Evolutionary conservation across 768 basidiomycete species (phyloP).

Genomic region (Trametes maxima): DNA sequence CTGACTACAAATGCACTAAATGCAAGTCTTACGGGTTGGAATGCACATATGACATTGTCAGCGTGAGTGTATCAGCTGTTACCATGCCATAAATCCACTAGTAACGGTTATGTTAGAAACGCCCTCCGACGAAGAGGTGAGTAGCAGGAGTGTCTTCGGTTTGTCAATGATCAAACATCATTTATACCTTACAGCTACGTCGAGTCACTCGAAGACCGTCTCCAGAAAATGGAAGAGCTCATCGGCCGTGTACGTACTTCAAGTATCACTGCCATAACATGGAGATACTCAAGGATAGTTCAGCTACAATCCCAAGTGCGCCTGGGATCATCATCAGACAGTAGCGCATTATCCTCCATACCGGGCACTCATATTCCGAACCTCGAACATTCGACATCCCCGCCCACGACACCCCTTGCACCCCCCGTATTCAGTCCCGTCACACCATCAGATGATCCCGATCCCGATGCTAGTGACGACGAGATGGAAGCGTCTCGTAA

Average conservation of each 20-base stretch:
- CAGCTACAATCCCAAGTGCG: not conserved
- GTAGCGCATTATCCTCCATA: no score
- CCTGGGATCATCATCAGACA: no score
- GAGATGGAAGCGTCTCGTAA: slow-evolving; percentile 12
- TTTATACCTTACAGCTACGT: slow-evolving; percentile 19
- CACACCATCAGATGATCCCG: not conserved
- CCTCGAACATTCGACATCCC: not conserved
- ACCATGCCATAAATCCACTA: no score
- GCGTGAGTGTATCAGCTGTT: not conserved
- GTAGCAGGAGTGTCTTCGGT: not conserved
- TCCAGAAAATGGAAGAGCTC: slow-evolving; percentile 26
- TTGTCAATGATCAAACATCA: not conserved
- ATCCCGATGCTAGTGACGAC: slow-evolving; percentile 24
- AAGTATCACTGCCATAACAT: no score
- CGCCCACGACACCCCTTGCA: not conserved
- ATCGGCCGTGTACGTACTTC: slow-evolving; percentile 18
- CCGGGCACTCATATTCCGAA: not conserved
- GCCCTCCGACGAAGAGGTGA: not conserved
- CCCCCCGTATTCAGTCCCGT: not conserved
- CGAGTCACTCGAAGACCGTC: slow-evolving; percentile 22
- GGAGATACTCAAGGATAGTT: not conserved
- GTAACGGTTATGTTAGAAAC: not conserved
- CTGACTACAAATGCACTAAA: not conserved
- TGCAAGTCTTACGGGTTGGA: not conserved
- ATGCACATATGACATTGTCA: not conserved